Base-by-base conservation (phyloP, 306 rosid genomes). In the Castanospermum australe region DNA sequence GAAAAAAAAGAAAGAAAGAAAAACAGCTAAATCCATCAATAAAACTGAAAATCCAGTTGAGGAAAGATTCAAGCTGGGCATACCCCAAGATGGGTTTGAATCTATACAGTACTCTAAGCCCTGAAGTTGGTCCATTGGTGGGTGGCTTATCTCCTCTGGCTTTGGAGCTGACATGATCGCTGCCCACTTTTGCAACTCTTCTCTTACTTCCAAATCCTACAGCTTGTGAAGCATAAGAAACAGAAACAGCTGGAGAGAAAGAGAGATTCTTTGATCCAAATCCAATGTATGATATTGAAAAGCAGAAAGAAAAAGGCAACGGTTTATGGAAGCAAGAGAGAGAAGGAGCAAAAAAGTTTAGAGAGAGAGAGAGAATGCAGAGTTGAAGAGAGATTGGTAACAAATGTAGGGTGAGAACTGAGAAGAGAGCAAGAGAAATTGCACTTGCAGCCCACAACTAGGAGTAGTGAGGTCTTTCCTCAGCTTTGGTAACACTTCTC, bases 51-150 rank as follows among this genome's bases (percentile, higher is more conserved):
- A 36, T 39, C 64, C 42, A 62, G 67, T 45, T 51, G 56, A 55
- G 33, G 38, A 84, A 87, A 68, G 63, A 18, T 12, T 30, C 15
- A 81, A 81, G 47, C 60, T 51, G 30, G 54, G 35, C 90, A 70
- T 90, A 96, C 97, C 99, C 98, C 97, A 96, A 72, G 98, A 83
- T 76, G 99, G 99, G 83, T 93, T 96, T 71, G 99, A 93, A 82
- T 96, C 98, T 71, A 96, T 96, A 77, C 99, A 89, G 71, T 95
- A 96, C 90, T 96, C 99, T 61, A 96, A 85, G 72, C 99, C 99
- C 77, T 96, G 98, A 84, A 96, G 99, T 67, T 96, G 99, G 81
- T 96, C 97, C 98, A 90, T 87, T 54, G 99, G 92, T 42, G 92
- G 90, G 83, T 91, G 96, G 76, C 89, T 95, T 71, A 90, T 95